A percentile compares a stretch with the other conserved stretches of the same genome.
phyloP scores from a whole-genome alignment of 495 filamentous ascomycete genomes.

The Glonium stellatum region DNA sequence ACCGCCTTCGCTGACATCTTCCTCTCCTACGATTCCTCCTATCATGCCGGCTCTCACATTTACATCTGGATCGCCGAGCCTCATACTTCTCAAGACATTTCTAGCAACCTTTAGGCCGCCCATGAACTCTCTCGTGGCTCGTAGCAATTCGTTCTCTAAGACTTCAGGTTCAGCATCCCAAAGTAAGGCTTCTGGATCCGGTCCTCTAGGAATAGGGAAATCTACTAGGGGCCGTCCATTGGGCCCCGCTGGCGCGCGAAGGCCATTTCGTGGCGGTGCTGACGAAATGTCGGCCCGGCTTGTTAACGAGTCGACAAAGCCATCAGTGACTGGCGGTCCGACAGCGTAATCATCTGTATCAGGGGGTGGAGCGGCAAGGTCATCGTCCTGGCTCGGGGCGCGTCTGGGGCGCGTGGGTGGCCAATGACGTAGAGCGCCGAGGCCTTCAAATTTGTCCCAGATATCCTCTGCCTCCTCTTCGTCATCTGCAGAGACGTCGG shows the following conservation, averaged over 20 bases:
- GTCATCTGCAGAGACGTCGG: conserved; percentile 15
- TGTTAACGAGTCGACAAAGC: neutral
- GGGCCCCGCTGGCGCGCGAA: conserved; percentile 13
- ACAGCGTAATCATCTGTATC: neutral
- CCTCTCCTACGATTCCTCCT: neutral
- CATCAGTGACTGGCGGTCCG: neutral
- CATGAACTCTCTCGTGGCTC: conserved; percentile 16
- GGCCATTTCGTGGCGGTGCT: neutral
- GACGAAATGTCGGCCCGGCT: neutral
- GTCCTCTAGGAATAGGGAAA: conserved; percentile 24
- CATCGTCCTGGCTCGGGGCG: conserved; percentile 19
- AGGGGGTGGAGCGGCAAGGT: conserved; percentile 1
- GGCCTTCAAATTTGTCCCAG: conserved; percentile 17
- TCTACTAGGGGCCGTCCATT: conserved; percentile 21
- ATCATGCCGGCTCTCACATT: too few species aligned
- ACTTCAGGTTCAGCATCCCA: conserved; percentile 6
- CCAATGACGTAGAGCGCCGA: neutral
- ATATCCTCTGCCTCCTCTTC: conserved; percentile 19
- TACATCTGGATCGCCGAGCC: neutral
- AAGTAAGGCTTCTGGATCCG: conserved; percentile 18
- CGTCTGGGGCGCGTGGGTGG: conserved; percentile 3
- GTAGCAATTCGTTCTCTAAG: conserved; percentile 14
- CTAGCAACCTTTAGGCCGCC: conserved; percentile 12
- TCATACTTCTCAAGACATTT: conserved; percentile 18
- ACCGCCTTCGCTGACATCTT: neutral